Conservation (phyloP, 2,329 filamentous ascomycete genomes). For the Curvularia sp. region DNA sequence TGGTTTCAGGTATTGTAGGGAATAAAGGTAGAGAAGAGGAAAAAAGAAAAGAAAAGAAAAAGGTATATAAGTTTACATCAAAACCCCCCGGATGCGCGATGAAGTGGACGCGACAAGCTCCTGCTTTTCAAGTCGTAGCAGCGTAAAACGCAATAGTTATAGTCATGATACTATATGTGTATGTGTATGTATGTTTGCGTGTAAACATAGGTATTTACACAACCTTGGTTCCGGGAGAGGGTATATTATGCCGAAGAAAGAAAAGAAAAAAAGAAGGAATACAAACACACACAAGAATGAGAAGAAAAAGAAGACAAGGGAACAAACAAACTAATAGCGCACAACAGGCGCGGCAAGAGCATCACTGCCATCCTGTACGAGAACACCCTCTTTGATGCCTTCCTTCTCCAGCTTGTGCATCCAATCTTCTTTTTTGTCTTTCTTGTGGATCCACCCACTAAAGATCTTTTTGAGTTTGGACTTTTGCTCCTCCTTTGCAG, state of each 20-base stretch:
- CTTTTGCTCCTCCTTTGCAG: constrained; percentile 39
- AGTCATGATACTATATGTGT: not conserved
- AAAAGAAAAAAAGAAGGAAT: not conserved
- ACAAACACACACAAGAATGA: constrained; percentile 1
- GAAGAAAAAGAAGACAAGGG: not conserved
- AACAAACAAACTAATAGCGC: constrained; percentile 35
- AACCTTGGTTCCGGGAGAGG: not conserved
- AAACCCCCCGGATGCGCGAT: too few species aligned
- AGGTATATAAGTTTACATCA: too few species aligned
- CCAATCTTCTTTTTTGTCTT: constrained; percentile 51
- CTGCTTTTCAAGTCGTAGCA: not conserved
- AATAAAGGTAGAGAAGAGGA: not conserved
- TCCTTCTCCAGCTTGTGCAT: constrained; percentile 53
- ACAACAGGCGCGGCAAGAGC: constrained; percentile 41
- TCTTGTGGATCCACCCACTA: constrained; percentile 47
- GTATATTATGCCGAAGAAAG: not conserved
- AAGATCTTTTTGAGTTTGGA: constrained; percentile 47
- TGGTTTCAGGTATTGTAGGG: not conserved
- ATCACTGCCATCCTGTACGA: constrained; percentile 40
- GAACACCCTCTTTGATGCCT: constrained; percentile 51
- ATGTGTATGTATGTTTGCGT: not conserved
- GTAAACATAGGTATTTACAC: not conserved
- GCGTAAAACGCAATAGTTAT: not conserved
- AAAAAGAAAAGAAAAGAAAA: too few species aligned
- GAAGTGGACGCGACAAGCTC: too few species aligned